Conservation (phyloP, 2,329 filamentous ascomycete species). For the Colletotrichum nymphaeae region DNA sequence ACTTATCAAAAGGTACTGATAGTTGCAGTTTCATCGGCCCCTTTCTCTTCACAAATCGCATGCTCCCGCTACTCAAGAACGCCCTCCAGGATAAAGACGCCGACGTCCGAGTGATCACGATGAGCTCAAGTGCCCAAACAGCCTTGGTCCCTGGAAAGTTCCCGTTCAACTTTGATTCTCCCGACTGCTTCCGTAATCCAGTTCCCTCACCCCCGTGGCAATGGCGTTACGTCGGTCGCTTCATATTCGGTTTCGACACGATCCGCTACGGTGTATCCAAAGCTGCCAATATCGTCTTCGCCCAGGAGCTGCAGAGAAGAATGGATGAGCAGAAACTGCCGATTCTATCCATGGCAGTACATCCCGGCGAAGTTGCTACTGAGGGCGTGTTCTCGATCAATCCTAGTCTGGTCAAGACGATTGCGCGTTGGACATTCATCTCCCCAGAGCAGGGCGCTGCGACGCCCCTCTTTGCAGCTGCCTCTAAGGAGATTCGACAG, state of each 20-base stretch:
- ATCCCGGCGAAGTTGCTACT: conserved; percentile 37
- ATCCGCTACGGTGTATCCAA: conserved; percentile 40
- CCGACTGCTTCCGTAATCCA: conserved; percentile 20
- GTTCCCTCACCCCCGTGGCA: conserved; percentile 28
- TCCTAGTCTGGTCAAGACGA: neutral
- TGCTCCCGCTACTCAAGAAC: conserved; percentile 42
- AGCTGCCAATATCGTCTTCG: conserved; percentile 36
- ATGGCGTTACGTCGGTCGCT: conserved; percentile 22
- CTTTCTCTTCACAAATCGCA: conserved; percentile 39
- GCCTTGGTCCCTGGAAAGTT: conserved; percentile 34
- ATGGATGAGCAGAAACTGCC: conserved; percentile 27
- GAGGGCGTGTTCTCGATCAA: conserved; percentile 22
- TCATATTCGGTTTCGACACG: conserved; percentile 38
- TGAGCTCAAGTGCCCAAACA: conserved; percentile 34
- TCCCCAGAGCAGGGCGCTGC: conserved; percentile 34
- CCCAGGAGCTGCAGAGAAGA: conserved; percentile 34
- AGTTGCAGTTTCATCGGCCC: conserved; percentile 39
- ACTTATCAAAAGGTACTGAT: neutral
- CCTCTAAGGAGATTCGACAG: conserved; percentile 14
- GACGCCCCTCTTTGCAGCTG: conserved; percentile 35
- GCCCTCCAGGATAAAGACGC: conserved; percentile 26
- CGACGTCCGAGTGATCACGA: conserved; percentile 40
- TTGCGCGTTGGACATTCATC: conserved; percentile 18
- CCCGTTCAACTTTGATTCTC: conserved; percentile 35
- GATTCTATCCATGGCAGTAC: conserved; percentile 34